Evolutionary conservation across 371 early-diverging fungal species (phyloP), one percentile per base, ranked within the genome.

Genomic region (Caulochytrium protostelioides): DNA sequence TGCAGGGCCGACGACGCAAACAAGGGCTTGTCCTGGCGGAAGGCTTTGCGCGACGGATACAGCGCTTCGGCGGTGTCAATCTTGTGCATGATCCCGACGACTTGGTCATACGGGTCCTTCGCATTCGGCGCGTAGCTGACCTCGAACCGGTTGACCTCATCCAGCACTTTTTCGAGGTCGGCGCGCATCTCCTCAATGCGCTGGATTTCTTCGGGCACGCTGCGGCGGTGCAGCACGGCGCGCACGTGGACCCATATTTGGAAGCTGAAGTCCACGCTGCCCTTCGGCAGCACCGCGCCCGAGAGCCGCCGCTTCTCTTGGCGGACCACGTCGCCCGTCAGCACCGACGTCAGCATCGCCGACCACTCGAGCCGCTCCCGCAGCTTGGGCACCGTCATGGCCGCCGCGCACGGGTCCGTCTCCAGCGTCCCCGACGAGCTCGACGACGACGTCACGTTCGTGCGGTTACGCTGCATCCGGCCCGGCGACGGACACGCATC

Each of bases 261-360:
- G 15, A 67, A 60, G 39, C 51, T 53, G 17, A 54, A 30, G 3
- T 54, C 64, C 0, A 69, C 54, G 26, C 60, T 60, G 33, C 66
- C 63, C 28, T 43, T 35, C 44, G 39, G 40, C 30, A 47, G 28
- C 33, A 38, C 32, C 38, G 23, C 20, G 29, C 22, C 22, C 24
- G 25, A 39, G n/a, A 77, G 41, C 22, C 77, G 63, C 41, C 62
- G 65, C 43, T 76, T 79, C 48, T 84, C 85, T 12, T 72, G 72
- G 35, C 74, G 75, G n/a, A 84, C 70, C 14, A 82, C 77, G 37
- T 84, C 82, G 9, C 85, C 83, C 22, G 70, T 65, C 15, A 84
- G 54, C 14, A 82, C 85, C 12, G 80, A 76, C 22, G 76, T 62
- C 10, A 84, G 57, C 81, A 84, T 80, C 29, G 74, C 65, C n/a